Evolutionary conservation across 352 stramenopile species (phyloP).

Genomic region (Saprolegnia diclina): DNA sequence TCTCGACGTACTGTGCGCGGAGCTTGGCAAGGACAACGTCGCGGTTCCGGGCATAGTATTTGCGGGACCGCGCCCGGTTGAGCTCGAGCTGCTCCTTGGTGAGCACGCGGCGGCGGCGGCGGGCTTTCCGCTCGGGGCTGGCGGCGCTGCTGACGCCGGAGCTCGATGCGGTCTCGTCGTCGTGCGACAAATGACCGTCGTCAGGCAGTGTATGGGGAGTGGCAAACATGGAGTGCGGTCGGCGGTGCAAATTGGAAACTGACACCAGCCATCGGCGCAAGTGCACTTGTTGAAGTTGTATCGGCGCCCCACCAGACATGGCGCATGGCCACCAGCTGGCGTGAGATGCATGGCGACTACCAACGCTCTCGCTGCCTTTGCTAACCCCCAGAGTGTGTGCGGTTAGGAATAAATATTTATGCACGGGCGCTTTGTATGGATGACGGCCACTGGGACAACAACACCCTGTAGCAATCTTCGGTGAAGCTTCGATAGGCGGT

Average conservation of each 20-base stretch:
- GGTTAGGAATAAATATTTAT: neutral
- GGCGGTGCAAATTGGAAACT: neutral
- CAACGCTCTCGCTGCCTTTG: neutral
- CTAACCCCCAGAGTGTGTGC: neutral
- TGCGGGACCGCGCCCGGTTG: conserved; percentile 12
- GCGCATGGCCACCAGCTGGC: neutral
- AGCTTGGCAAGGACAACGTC: conserved; percentile 20
- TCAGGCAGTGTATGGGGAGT: neutral
- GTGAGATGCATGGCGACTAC: neutral
- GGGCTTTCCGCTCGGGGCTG: neutral
- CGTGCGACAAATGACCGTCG: neutral
- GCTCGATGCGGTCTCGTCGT: neutral
- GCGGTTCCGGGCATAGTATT: conserved; percentile 17
- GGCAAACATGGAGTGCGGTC: neutral
- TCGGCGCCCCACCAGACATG: neutral
- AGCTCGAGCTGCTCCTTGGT: conserved; percentile 14
- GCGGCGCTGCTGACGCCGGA: neutral
- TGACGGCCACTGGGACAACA: no score
- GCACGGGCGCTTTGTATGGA: no score
- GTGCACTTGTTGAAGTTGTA: neutral
- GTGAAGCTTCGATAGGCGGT: no score
- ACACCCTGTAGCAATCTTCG: no score
- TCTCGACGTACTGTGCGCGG: conserved; percentile 7
- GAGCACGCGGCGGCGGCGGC: conserved; percentile 9
- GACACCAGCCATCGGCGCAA: neutral